Conservation (phyloP, 148 eudicot species). For the Fagopyrum homotropicum region DNA sequence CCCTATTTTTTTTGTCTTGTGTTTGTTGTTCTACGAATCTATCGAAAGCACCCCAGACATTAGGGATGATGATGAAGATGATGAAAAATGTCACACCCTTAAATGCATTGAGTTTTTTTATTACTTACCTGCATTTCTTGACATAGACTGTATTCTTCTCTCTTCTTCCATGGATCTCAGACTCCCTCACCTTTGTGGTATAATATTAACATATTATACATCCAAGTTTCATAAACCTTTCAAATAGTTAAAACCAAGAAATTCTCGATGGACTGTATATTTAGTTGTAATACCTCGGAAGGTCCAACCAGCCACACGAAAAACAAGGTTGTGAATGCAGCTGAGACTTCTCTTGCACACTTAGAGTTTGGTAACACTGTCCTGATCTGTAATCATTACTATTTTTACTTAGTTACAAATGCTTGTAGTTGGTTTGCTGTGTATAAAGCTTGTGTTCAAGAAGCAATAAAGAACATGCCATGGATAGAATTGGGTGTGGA, state of each 20-base stretch:
- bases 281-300: conserved; percentile 43
- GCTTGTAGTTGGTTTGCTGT: neutral
- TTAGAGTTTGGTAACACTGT: conserved; percentile 37
- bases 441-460: neutral
- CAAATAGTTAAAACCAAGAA: neutral
- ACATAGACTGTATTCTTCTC: conserved; percentile 75
- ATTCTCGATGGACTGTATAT: neutral
- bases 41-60: no score
- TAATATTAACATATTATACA: no score
- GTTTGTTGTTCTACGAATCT: no score
- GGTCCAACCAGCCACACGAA: conserved; percentile 81
- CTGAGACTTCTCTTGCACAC: conserved; percentile 53
- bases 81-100: no score
- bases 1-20: no score
- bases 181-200: conserved; percentile 58
- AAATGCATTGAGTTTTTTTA: neutral
- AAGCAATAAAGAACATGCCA: conserved; percentile 35
- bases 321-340: conserved; percentile 48
- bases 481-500: conserved; percentile 35
- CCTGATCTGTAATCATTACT: conserved; percentile 32
- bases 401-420: neutral
- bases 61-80: no score
- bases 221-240: neutral
- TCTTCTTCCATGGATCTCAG: conserved; percentile 49
- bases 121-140: conserved; percentile 79